Base-by-base conservation (phyloP, 768 basidiomycete species). In the Pleurotus sapidus region DNA sequence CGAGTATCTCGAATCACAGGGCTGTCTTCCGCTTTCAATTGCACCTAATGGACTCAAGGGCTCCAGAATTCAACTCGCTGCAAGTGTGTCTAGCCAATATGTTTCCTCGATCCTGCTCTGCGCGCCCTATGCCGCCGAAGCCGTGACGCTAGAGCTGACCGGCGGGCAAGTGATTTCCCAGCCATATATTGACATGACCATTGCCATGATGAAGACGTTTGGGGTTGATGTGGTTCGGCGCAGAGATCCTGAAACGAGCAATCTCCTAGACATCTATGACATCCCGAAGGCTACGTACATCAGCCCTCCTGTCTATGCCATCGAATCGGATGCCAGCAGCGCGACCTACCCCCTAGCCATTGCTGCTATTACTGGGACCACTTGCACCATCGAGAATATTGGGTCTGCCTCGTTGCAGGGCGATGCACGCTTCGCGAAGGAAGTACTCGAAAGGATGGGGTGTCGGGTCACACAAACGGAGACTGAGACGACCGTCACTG, bases 111-210 rank as follows among this genome's bases (percentile, higher is more conserved):
- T 98, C 68, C 83, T 99, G 5, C 88, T 98, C 39, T 97, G 95
- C 67, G 95, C 97, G 0, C 97, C 96, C 1, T 99, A 98, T 67
- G 95, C 96, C 1, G 64, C 71, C 25, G 78, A 92, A 66, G 79
- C 89, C n/a, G 83, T 97, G 59, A 87, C 86, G 2, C 86, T 98
- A 53, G 90, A 97, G 72, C 83, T 99, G 60, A 89, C 84, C 0
- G 97, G 96, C 9, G 96, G 94, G 0, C 87, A 91, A 59, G 97
- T 98, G 67, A 98, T 99, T 68, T 97, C 94, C 4, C 96, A 98
- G 73, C 95, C 95, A 0, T 99, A 98, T 76, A 98, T 99, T 71
- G 95, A 99, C 74, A 98, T 98, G 97, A 98, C 97, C 7, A 89
- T 97, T 63, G 87, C 94, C 7, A 97, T 99, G 89, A 98, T 99